These are phyloP conservation scores for Podospora anserina DNA, from an alignment of 495 filamentous ascomycete genomes.

Conservation along the genomic window DNA sequence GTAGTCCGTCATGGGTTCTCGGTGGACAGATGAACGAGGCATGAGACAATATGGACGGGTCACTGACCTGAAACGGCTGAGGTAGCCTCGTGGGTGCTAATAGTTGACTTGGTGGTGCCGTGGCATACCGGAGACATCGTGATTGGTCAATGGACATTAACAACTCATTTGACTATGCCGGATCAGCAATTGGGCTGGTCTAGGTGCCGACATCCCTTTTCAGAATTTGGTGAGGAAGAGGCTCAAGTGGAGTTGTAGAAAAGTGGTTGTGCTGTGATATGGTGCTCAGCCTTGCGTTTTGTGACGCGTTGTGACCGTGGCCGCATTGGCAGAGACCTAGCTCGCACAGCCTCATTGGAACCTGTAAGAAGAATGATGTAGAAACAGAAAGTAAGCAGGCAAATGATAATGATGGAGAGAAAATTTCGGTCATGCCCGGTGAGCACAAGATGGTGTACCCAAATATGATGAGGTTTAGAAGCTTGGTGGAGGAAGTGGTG, in stretches of 20 bases:
- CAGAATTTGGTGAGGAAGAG: conserved; percentile 3
- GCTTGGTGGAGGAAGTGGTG: neutral
- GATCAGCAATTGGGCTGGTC: neutral
- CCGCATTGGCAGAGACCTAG: conserved; percentile 13
- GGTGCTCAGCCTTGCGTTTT: conserved; percentile 14
- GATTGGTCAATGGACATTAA: neutral
- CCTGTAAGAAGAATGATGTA: neutral
- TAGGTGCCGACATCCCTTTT: neutral
- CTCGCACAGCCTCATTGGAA: conserved; percentile 16
- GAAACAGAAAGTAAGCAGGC: neutral
- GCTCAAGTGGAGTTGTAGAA: neutral
- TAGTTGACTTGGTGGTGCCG: neutral
- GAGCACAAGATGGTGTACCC: neutral
- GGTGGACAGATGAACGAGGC: neutral
- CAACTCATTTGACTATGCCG: neutral
- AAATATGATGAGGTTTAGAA: neutral
- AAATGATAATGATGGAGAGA: neutral
- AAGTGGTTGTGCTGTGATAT: neutral
- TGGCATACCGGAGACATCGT: neutral
- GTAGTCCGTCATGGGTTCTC: neutral
- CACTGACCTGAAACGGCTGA: neutral
- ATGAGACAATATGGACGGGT: neutral
- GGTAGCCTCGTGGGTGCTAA: neutral
- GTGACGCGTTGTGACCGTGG: conserved; percentile 14
- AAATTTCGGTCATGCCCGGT: neutral